Conservation (phyloP, 2,329 filamentous ascomycete species). For the Epicoccum nigrum region DNA sequence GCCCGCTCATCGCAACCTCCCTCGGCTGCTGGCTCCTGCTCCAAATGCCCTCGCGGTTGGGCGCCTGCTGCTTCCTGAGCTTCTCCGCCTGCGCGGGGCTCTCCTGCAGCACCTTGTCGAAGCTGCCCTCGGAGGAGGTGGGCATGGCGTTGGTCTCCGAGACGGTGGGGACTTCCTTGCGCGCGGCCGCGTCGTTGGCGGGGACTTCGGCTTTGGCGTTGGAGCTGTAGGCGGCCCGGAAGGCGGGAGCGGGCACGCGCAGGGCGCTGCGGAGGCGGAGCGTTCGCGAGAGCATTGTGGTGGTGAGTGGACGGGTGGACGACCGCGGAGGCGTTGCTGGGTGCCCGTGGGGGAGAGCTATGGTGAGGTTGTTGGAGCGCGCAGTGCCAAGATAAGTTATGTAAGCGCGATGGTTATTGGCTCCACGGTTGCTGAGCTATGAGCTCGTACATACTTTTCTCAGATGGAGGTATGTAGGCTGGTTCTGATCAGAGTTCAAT, state of each 20-base stretch:
- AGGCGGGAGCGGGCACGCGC: constrained; percentile 32
- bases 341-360: constrained; percentile 7
- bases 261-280: constrained; percentile 37
- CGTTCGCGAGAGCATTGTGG: constrained; percentile 35
- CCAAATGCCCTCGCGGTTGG: constrained; percentile 84
- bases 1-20: constrained; percentile 85
- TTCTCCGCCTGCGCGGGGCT: constrained; percentile 59
- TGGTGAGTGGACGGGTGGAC: constrained; percentile 4
- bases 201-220: constrained; percentile 58
- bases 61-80: constrained; percentile 73
- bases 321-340: constrained; percentile 4
- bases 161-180: constrained; percentile 57
- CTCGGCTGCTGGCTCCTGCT: constrained; percentile 83
- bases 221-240: constrained; percentile 34
- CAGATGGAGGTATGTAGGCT: no score
- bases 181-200: constrained; percentile 67
- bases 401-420: constrained; percentile 12
- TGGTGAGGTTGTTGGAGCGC: constrained; percentile 12
- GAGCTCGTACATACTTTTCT: no score
- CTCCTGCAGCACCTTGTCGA: constrained; percentile 63
- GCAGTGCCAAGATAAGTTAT: constrained; percentile 13
- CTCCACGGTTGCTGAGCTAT: no score
- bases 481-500: no score
- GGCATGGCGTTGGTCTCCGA: constrained; percentile 67
- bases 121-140: constrained; percentile 56